Base-by-base conservation (phyloP, 495 filamentous ascomycete genomes). In the Penicillium argentinense region DNA sequence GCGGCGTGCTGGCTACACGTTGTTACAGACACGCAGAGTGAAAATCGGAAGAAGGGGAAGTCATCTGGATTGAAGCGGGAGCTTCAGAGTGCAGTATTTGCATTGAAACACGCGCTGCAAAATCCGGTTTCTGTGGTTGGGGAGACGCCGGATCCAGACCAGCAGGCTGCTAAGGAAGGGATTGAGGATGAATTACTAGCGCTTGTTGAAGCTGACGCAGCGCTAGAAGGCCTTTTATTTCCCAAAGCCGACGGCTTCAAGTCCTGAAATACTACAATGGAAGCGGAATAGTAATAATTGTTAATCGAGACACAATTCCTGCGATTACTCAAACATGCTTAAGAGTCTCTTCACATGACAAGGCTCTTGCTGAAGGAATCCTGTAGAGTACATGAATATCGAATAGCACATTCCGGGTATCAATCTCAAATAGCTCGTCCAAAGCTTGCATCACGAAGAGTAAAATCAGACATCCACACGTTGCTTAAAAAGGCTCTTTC, bases 401-500 rank as follows among this genome's bases (percentile, higher is more conserved):
- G n/a, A n/a, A n/a, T n/a, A n/a, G n/a, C n/a, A 12, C 21, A 41
- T 41, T 25, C 2, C 13, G 53, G 56, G 56, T 57, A 62, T 59
- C 51, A 59, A 47, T 49, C 22, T 45, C 36, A 44, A 47, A 42
- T 30, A 39, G 18, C n/a, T n/a, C n/a, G n/a, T n/a, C n/a, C n/a
- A 28, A 44, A 6, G 13, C 39, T 38, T 47, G 42, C 54, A 42
- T 29, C 9, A 47, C 9, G 44, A 13, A 39, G 39, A 28, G 30
- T 3, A 45, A 21, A 25, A 46, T 67, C 54, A 77, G 57, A 74
- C 71, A 57, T 89, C 86, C 49, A 87, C 76, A 48, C 85, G 80
- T 77, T 95, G 91, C 70, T 96, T 96, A 59, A 96, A 96, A 49
- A 96, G 72, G 58, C 87, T 91, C 74, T 96, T 96, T 12, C 91